These are phyloP conservation scores for Scheffersomyces spartinae DNA, from an alignment of 805 yeast genomes.

Conservation along the genomic window DNA sequence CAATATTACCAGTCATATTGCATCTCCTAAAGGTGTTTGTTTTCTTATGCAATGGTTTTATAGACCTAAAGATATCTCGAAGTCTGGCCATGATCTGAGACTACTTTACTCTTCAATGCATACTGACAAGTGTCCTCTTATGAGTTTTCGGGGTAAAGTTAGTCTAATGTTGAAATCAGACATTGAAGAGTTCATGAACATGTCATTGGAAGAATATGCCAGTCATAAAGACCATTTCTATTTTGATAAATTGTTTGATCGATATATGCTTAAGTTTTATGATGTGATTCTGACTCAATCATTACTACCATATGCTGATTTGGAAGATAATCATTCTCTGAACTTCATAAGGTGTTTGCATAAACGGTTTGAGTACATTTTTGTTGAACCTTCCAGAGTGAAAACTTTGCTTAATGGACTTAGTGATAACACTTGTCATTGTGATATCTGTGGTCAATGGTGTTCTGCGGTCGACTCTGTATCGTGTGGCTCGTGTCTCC, in stretches of 20 bases:
- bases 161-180: slow-evolving; percentile 59
- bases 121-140: slow-evolving; percentile 69
- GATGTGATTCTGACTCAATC: slow-evolving; percentile 57
- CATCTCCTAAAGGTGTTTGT: too few species aligned
- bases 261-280: slow-evolving; percentile 74
- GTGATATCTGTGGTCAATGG: slow-evolving; percentile 80
- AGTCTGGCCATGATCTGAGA: slow-evolving; percentile 58
- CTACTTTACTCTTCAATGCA: slow-evolving; percentile 77
- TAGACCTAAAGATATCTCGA: slow-evolving; percentile 75
- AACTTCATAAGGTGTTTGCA: slow-evolving; percentile 50
- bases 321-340: slow-evolving; percentile 39
- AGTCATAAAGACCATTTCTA: slow-evolving; percentile 62
- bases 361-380: slow-evolving; percentile 61
- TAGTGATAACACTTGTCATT: slow-evolving; percentile 38
- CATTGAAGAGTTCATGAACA: slow-evolving; percentile 38
- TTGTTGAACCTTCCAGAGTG: slow-evolving; percentile 59
- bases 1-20: too few species aligned
- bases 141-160: slow-evolving; percentile 65
- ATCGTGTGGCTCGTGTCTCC: slow-evolving; percentile 66
- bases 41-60: too few species aligned
- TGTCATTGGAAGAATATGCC: slow-evolving; percentile 38
- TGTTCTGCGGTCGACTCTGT: slow-evolving; percentile 64
- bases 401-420: slow-evolving; percentile 54
- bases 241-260: slow-evolving; percentile 75
- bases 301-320: slow-evolving; percentile 22